A percentile compares a stretch with the other conserved stretches of the same genome.
Conservation (phyloP, 768 basidiomycete species). For the Hypholoma sublateritium region DNA sequence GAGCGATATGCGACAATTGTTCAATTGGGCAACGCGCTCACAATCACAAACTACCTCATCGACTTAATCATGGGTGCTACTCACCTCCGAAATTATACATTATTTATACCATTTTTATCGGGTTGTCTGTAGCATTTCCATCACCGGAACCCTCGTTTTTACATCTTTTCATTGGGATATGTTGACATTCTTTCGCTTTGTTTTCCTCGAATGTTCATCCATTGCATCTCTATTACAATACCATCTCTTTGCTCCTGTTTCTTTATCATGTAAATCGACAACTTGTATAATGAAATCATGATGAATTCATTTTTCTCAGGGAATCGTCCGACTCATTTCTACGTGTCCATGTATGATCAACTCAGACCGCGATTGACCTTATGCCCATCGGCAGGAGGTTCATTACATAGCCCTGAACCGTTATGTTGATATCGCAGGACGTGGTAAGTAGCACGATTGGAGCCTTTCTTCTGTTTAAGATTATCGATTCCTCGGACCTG, state of each 20-base stretch:
- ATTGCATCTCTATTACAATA: conserved; percentile 7
- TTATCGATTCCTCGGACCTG: conserved; percentile 23
- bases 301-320: neutral
- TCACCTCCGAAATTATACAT: conserved; percentile 14
- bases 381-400: conserved; percentile 6
- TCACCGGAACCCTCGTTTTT: neutral
- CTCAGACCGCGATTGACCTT: neutral
- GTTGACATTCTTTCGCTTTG: conserved; percentile 8
- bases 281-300: neutral
- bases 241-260: conserved; percentile 4
- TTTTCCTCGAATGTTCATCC: conserved; percentile 9
- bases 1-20: conserved; percentile 75
- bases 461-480: conserved; percentile 29
- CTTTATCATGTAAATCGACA: conserved; percentile 14
- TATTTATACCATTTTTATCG: conserved; percentile 33
- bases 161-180: conserved; percentile 7
- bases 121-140: conserved; percentile 11
- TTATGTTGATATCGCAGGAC: conserved; percentile 28
- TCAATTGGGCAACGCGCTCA: conserved; percentile 75
- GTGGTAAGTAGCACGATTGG: conserved; percentile 26
- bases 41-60: conserved; percentile 34
- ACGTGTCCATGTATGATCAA: neutral
- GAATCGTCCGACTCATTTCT: too few relatives aligned
- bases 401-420: conserved; percentile 18
- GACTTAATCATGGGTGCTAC: conserved; percentile 18